These are phyloP conservation scores for Panicum virgatum DNA, from an alignment of 202 grass and related monocot genomes.

Conservation along the genomic window DNA sequence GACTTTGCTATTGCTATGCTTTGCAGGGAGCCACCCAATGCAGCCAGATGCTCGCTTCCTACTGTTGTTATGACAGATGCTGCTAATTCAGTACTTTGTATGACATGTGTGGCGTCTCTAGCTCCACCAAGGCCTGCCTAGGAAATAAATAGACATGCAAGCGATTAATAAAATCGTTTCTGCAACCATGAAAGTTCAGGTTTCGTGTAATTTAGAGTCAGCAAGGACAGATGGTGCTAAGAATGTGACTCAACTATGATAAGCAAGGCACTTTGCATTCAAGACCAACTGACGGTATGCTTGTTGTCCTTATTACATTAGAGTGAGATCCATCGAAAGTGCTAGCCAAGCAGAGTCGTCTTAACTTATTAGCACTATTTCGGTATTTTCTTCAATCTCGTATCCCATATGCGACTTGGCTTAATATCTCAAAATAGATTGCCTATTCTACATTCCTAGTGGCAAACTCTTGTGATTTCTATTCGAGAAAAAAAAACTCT, in stretches of 20 bases:
- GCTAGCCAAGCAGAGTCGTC: background rate
- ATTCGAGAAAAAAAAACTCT: background rate
- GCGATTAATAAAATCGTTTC: background rate
- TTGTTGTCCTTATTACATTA: background rate
- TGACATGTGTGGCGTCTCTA: constrained; percentile 94
- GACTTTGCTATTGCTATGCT: constrained; percentile 90
- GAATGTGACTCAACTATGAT: background rate
- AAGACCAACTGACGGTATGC: background rate
- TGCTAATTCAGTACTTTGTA: constrained; percentile 71
- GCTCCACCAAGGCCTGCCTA: constrained; percentile 93
- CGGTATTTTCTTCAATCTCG: too few species aligned
- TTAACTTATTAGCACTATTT: background rate
- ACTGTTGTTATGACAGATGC: constrained; percentile 86
- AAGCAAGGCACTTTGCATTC: background rate
- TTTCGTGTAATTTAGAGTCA: background rate
- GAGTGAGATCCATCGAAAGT: background rate
- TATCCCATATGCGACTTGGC: background rate
- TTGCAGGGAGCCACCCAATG: constrained; percentile 87
- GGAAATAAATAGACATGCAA: constrained; percentile 28
- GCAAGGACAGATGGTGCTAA: background rate
- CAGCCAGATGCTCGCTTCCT: constrained; percentile 84
- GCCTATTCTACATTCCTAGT: background rate
- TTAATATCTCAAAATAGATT: background rate
- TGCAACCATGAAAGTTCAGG: background rate
- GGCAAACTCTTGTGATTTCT: background rate